Conservation (phyloP, 495 filamentous ascomycete genomes). For the Penicillium antarcticum region DNA sequence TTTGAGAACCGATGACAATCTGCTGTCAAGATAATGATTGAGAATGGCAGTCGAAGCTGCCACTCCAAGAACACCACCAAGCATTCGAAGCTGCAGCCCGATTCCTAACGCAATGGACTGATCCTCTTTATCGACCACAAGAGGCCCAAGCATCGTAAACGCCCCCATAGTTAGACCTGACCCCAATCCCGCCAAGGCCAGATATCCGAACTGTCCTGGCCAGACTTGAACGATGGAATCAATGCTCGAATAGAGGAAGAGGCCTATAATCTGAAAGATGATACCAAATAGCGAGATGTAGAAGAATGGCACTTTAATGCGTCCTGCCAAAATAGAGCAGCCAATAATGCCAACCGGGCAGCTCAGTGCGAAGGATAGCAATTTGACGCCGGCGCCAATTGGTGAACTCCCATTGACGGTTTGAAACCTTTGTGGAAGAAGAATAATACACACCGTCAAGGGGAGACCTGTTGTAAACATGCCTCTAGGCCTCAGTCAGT, state of each 20-base stretch:
- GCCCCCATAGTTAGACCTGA: slow-evolving; percentile 47
- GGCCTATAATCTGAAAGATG: slow-evolving; percentile 45
- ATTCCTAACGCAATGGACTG: slow-evolving; percentile 25
- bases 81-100: slow-evolving; percentile 17
- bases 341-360: slow-evolving; percentile 19
- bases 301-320: slow-evolving; percentile 41
- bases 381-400: no score
- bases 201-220: slow-evolving; percentile 46
- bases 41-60: slow-evolving; percentile 22
- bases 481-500: no score
- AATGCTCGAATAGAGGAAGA: slow-evolving; percentile 43
- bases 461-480: no score
- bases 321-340: slow-evolving; percentile 14
- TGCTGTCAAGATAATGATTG: slow-evolving; percentile 17
- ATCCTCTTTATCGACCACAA: slow-evolving; percentile 37
- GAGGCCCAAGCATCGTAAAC: slow-evolving; percentile 48
- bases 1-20: not conserved
- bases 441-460: no score
- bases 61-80: slow-evolving; percentile 31
- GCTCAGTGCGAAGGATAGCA: no score
- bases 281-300: slow-evolving; percentile 40
- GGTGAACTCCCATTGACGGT: no score
- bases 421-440: no score
- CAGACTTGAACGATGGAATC: slow-evolving; percentile 14
- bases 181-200: slow-evolving; percentile 52